phyloP scores from a whole-genome alignment of 2,329 filamentous ascomycete genomes.

The Cadophora gregata region DNA sequence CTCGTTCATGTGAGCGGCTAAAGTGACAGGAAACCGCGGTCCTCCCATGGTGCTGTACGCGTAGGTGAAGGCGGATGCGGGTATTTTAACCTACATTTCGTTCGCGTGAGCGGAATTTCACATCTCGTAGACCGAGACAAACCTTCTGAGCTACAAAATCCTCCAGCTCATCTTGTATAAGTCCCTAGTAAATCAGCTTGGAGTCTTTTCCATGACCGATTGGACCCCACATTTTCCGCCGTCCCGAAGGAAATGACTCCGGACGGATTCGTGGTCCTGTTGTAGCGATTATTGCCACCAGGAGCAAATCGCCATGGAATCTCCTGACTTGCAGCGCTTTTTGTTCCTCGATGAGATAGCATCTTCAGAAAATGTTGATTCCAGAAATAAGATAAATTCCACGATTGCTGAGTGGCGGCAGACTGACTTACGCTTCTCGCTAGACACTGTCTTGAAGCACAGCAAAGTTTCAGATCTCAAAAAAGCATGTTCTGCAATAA shows the following conservation, averaged over 20 bases:
- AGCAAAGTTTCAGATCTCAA: background rate
- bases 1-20: constrained; percentile 50
- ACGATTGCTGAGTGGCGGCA: background rate
- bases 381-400: background rate
- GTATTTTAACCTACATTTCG: constrained; percentile 41
- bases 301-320: constrained; percentile 33
- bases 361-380: constrained; percentile 57
- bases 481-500: background rate
- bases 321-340: constrained; percentile 21
- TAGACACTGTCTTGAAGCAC: background rate
- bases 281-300: constrained; percentile 30
- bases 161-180: constrained; percentile 47
- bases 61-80: constrained; percentile 48
- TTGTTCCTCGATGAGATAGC: constrained; percentile 38
- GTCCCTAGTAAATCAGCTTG: constrained; percentile 39
- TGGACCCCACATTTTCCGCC: constrained; percentile 33
- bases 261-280: constrained; percentile 30
- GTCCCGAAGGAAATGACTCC: constrained; percentile 34
- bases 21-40: constrained; percentile 47
- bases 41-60: constrained; percentile 48
- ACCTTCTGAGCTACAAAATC: constrained; percentile 47
- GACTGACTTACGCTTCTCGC: background rate
- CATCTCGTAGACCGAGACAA: background rate
- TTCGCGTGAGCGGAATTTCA: background rate
- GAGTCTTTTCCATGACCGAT: background rate